Evolutionary conservation across 2,329 filamentous ascomycete genomes (phyloP).

Genomic region (Trichoderma brevicompactum): DNA sequence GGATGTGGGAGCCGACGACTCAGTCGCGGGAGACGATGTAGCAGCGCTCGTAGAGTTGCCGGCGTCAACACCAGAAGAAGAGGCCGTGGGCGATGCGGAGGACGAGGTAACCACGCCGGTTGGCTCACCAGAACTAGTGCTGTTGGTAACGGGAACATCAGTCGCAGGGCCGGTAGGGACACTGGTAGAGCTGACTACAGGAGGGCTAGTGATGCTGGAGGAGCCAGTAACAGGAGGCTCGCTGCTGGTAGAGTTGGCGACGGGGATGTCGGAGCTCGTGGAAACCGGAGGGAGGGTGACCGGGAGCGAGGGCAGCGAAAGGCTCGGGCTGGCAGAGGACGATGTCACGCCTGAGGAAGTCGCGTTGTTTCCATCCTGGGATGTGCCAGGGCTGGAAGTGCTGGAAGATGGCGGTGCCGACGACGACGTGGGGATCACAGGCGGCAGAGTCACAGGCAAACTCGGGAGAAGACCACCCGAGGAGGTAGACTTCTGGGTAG

Average conservation of each 20-base stretch:
- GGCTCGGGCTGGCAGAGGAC: slow-evolving; percentile 19
- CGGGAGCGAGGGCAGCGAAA: slow-evolving; percentile 21
- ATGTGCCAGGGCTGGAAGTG: slow-evolving; percentile 14
- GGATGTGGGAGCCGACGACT: slow-evolving; percentile 4
- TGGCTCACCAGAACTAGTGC: slow-evolving; percentile 8
- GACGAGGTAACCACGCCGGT: slow-evolving; percentile 3
- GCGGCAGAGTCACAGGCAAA: slow-evolving; percentile 21
- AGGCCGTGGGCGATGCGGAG: neutral
- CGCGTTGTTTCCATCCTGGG: slow-evolving; percentile 29
- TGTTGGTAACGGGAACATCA: neutral
- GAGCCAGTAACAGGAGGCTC: slow-evolving; percentile 22
- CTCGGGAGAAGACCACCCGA: slow-evolving; percentile 28
- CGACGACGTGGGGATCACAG: slow-evolving; percentile 12
- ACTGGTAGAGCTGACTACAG: neutral
- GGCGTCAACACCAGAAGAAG: slow-evolving; percentile 12
- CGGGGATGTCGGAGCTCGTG: slow-evolving; percentile 18
- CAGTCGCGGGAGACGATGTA: slow-evolving; percentile 1
- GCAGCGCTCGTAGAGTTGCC: slow-evolving; percentile 7
- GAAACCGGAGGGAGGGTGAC: neutral
- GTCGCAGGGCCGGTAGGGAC: slow-evolving; percentile 14
- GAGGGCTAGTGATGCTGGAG: slow-evolving; percentile 8
- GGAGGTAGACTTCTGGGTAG: slow-evolving; percentile 27
- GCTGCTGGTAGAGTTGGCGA: slow-evolving; percentile 23
- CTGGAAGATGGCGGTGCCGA: neutral
- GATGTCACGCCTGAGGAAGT: slow-evolving; percentile 1